A percentile compares a stretch with the other conserved stretches of the same genome.
Evolutionary conservation across 1,284 basidiomycete species (phyloP).

Genomic region (Butyriboletus appendiculatus): DNA sequence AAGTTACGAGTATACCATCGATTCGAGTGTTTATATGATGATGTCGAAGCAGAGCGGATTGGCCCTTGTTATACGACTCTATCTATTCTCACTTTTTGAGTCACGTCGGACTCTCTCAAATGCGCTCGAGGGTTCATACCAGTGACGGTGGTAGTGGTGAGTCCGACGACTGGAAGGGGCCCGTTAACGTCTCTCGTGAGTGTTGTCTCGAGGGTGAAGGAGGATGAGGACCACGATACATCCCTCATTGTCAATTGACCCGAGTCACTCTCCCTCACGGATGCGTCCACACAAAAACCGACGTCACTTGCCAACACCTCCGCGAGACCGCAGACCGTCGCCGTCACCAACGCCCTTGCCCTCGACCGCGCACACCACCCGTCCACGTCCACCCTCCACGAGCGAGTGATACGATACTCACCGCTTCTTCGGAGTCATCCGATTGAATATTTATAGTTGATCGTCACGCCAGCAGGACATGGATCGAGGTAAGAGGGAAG

Average conservation of each 20-base stretch:
- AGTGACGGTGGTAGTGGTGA: too few relatives aligned
- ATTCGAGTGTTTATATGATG: too few relatives aligned
- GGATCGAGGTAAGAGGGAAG: constrained; percentile 1
- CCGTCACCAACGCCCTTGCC: constrained; percentile 58
- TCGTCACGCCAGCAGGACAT: constrained; percentile 22
- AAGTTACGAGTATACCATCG: too few relatives aligned
- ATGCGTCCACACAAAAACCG: constrained; percentile 7
- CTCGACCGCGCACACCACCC: constrained; percentile 22
- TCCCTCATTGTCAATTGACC: too few relatives aligned
- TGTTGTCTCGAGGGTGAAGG: too few relatives aligned
- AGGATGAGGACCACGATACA: neutral
- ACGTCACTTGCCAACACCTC: constrained; percentile 25
- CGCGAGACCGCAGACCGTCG: constrained; percentile 62
- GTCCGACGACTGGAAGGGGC: too few relatives aligned
- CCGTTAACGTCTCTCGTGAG: too few relatives aligned
- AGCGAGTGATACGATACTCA: constrained; percentile 5
- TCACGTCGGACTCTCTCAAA: too few relatives aligned
- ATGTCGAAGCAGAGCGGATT: too few relatives aligned
- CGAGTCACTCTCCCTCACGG: neutral
- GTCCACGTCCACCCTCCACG: constrained; percentile 3
- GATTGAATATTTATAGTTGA: constrained; percentile 12
- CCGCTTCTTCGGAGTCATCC: constrained; percentile 12
- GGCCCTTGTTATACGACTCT: too few relatives aligned
- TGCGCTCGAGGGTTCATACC: too few relatives aligned
- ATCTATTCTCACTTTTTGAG: too few relatives aligned